Base-by-base conservation (phyloP, 2,329 filamentous ascomycete species). In the Neoascochyta sp. region DNA sequence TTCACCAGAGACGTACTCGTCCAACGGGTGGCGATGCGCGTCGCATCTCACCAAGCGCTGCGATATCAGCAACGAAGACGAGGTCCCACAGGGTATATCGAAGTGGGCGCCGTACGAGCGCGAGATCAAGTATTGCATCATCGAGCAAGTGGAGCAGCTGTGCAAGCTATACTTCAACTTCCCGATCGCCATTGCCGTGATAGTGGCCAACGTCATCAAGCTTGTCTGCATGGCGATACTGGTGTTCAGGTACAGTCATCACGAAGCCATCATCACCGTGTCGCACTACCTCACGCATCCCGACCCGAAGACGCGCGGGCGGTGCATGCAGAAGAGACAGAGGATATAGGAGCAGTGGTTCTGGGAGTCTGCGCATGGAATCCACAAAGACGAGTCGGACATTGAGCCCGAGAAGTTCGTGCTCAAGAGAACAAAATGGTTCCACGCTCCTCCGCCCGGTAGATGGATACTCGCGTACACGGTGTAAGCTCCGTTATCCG, bases 91-190 rank as follows among this genome's bases (percentile, higher is more conserved):
- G 1, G 20, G 40, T 13, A 22, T 23, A 29, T 34, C 36, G 8
- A n/a, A 41, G 6, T 45, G 39, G 45, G 18, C 10, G 12, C 39
- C 37, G 1, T 45, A 31, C 7, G 37, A 30, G 5, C 28, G 14
- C 5, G 23, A 25, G 2, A 19, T 46, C 8, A 7, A 26, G 6
- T 41, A 54, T 20, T 61, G 54, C 26, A 15, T 57, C 3, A 37
- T 40, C 14, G 31, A 52, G 26, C 16, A 26, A 7, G 37, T 39
- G 0, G 25, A 44, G 3, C 50, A 57, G 18, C 20, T 34, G 1
- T 59, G 54, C 34, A 48, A 47, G 21, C 15, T 60, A 3, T 36
- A 58, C 16, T 51, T 56, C 32, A 54, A 41, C 29, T 26, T 54
- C n/a, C 22, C 43, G 2, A 43, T 62, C 9, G 41, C 52, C 5